Conservation (phyloP, 73 alveolate species). For the Paramecium primaurelia region DNA sequence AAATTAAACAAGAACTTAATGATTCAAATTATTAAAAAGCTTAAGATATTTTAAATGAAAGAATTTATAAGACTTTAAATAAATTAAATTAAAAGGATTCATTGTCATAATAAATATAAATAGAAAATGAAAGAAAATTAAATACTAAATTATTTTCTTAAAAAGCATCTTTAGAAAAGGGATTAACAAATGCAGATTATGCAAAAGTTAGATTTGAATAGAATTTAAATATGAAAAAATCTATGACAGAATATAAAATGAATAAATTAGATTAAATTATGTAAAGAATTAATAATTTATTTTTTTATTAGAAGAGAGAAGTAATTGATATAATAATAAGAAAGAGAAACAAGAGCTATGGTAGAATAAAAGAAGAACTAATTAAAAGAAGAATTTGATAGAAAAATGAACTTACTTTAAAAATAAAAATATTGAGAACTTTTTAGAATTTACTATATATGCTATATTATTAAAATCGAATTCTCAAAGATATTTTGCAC, state of each 20-base stretch:
- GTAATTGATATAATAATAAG: not conserved
- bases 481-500: not conserved
- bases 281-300: not conserved
- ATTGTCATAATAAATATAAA: not conserved
- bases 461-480: not conserved
- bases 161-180: not conserved
- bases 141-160: not conserved
- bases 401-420: not conserved
- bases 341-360: conserved; percentile 26
- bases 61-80: not conserved
- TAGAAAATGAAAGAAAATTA: not conserved
- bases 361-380: not conserved
- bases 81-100: not conserved
- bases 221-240: not conserved
- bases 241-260: conserved; percentile 3
- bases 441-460: not conserved
- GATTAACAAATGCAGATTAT: not conserved
- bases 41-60: not conserved
- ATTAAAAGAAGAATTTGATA: not conserved
- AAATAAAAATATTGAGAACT: not conserved
- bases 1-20: not conserved
- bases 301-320: not conserved
- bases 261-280: conserved; percentile 19
- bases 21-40: not conserved
- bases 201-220: not conserved